phyloP scores from a whole-genome alignment of 106 monocot species.

The Agapanthus africanus region DNA sequence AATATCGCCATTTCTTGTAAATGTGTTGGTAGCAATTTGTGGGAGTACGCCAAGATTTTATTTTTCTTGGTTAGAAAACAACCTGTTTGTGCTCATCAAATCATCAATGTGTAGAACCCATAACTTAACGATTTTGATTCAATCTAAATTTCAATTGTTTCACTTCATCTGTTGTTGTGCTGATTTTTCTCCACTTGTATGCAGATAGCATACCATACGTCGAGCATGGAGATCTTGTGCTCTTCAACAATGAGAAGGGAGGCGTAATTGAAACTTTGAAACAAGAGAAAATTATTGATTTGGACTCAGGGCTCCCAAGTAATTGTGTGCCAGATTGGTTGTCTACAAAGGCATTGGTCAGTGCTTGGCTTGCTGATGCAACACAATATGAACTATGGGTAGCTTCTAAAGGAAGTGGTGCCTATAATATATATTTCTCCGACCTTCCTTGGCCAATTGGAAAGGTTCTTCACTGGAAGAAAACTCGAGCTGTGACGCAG shows the following conservation, averaged over 20 bases:
- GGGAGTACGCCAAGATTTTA: too few species aligned
- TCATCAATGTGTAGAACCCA: not conserved
- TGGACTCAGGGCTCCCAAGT: constrained; percentile 52
- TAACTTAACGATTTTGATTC: not conserved
- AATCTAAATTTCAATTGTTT: not conserved
- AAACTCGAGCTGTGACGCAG: constrained; percentile 49
- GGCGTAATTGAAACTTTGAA: constrained; percentile 83
- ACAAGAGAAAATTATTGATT: constrained; percentile 56
- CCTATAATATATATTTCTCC: constrained; percentile 69
- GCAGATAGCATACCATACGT: constrained; percentile 88
- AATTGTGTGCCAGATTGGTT: constrained; percentile 45
- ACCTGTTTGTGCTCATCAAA: too few species aligned
- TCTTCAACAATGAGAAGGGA: constrained; percentile 87
- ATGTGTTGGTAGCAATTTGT: too few species aligned
- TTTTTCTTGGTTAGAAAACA: too few species aligned
- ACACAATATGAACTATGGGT: constrained; percentile 85
- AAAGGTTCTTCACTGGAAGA: constrained; percentile 74
- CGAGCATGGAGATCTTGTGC: constrained; percentile 72
- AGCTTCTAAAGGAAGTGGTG: constrained; percentile 45
- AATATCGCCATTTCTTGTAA: too few species aligned
- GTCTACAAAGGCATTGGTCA: constrained; percentile 71
- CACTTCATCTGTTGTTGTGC: not conserved
- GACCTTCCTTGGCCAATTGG: constrained; percentile 83
- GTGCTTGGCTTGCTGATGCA: constrained; percentile 85
- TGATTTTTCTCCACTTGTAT: not conserved